phyloP scores from a whole-genome alignment of 1,284 basidiomycete species.

The Apiotrichum siamense region DNA sequence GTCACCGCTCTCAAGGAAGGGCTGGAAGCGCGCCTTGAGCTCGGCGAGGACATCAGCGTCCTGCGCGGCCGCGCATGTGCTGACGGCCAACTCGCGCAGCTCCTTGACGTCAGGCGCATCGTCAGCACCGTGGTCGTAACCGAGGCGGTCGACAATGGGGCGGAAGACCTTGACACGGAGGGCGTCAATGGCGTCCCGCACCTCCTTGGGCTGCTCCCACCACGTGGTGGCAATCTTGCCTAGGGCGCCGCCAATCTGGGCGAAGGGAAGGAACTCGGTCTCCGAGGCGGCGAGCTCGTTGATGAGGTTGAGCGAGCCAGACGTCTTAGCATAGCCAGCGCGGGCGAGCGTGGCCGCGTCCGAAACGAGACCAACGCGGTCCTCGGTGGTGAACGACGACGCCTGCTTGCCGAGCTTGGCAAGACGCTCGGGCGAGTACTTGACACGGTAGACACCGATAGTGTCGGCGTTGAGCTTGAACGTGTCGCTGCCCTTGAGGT shows the following conservation, averaged over 20 bases:
- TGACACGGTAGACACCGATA: slow-evolving; percentile 79
- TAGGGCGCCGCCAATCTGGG: slow-evolving; percentile 49
- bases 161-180: slow-evolving; percentile 69
- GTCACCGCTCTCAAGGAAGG: slow-evolving; percentile 67
- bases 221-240: slow-evolving; percentile 61
- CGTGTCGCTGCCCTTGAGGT: slow-evolving; percentile 61
- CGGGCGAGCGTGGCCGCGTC: slow-evolving; percentile 75
- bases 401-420: slow-evolving; percentile 73
- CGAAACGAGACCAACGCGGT: slow-evolving; percentile 78
- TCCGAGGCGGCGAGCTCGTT: slow-evolving; percentile 61
- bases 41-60: slow-evolving; percentile 67
- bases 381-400: slow-evolving; percentile 71
- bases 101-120: slow-evolving; percentile 70
- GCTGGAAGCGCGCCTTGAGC: slow-evolving; percentile 65
- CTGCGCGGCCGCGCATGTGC: slow-evolving; percentile 58
- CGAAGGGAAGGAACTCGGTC: slow-evolving; percentile 56
- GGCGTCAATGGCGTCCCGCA: slow-evolving; percentile 58
- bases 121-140: slow-evolving; percentile 64
- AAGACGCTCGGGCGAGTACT: slow-evolving; percentile 77
- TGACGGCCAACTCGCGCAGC: slow-evolving; percentile 71
- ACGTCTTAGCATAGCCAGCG: slow-evolving; percentile 70
- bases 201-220: slow-evolving; percentile 71
- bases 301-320: slow-evolving; percentile 67
- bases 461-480: slow-evolving; percentile 86
- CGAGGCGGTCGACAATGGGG: slow-evolving; percentile 71